A percentile compares a stretch with the other conserved stretches of the same genome.
Evolutionary conservation across 1,284 basidiomycete species (phyloP).

Genomic region (Butyriboletus appendiculatus): DNA sequence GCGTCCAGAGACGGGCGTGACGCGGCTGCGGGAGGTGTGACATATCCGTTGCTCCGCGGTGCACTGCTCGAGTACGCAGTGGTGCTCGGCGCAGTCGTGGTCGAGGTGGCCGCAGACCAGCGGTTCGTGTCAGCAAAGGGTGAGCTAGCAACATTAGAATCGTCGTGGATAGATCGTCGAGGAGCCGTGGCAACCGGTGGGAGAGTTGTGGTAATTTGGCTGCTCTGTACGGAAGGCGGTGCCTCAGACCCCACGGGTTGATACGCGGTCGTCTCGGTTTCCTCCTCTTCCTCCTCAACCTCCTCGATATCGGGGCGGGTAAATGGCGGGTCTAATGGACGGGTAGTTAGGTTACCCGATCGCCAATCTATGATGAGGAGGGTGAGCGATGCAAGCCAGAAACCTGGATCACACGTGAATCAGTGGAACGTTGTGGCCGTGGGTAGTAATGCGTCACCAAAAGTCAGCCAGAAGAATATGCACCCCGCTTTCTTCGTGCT

Average conservation of each 20-base stretch:
- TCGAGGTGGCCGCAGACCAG: constrained; percentile 38
- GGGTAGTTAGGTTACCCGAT: constrained; percentile 53
- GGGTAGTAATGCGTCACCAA: constrained; percentile 44
- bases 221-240: constrained; percentile 22
- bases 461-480: constrained; percentile 87
- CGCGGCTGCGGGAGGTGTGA: constrained; percentile 32
- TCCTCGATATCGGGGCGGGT: constrained; percentile 49
- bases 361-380: constrained; percentile 74
- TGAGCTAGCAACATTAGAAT: constrained; percentile 40
- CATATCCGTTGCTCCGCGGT: constrained; percentile 29
- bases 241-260: constrained; percentile 26
- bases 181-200: constrained; percentile 33
- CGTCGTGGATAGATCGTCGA: constrained; percentile 38
- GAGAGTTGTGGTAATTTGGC: constrained; percentile 35
- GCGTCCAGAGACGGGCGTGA: constrained; percentile 76
- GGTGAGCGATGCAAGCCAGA: constrained; percentile 64
- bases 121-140: constrained; percentile 59
- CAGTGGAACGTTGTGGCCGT: background rate
- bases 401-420: constrained; percentile 41
- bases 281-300: constrained; percentile 41
- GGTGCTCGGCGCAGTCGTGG: constrained; percentile 37
- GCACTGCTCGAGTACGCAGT: constrained; percentile 35
- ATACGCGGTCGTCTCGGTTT: constrained; percentile 53
- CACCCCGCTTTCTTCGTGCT: constrained; percentile 85
- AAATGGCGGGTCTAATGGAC: constrained; percentile 72